Percentiles rank a stretch among this genome's conserved stretches.
Conservation (phyloP, 352 stramenopile genomes). For the Lagenidium giganteum region DNA sequence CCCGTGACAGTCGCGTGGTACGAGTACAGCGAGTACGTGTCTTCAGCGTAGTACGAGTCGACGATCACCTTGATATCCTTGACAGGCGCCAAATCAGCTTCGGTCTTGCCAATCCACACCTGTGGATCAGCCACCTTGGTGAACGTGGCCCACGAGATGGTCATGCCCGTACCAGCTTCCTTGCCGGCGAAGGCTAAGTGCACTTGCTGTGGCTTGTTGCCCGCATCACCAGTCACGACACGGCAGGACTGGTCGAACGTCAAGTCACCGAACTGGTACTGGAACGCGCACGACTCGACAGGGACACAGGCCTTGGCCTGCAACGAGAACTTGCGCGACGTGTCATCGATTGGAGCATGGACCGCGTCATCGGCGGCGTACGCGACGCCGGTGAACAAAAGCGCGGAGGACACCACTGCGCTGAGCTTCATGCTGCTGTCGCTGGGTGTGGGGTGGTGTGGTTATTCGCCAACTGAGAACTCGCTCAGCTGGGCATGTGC, state of each 20-base stretch:
- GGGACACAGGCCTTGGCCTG: constrained; percentile 2
- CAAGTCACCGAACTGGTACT: constrained; percentile 14
- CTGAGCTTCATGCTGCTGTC: too few species aligned
- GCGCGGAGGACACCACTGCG: too few species aligned
- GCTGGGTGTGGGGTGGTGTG: too few species aligned
- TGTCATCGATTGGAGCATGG: constrained; percentile 6
- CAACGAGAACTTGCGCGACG: constrained; percentile 3
- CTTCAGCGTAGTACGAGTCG: constrained; percentile 30
- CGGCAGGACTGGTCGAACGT: constrained; percentile 14
- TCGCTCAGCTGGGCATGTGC: too few species aligned
- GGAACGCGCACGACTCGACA: constrained; percentile 2
- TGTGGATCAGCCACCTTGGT: constrained; percentile 16
- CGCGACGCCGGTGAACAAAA: too few species aligned
- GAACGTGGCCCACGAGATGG: constrained; percentile 43
- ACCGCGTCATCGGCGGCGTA: constrained; percentile 26
- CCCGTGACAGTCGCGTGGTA: constrained; percentile 36
- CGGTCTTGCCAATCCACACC: constrained; percentile 30
- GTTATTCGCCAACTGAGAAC: too few species aligned
- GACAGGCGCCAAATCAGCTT: constrained; percentile 13
- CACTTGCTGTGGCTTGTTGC: constrained; percentile 29
- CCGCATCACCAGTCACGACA: not conserved
- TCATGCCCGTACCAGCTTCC: constrained; percentile 28
- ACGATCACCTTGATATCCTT: constrained; percentile 11
- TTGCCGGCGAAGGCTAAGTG: constrained; percentile 43
- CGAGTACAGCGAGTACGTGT: constrained; percentile 37